These are phyloP conservation scores for Colletotrichum sp. DNA, from an alignment of 2,329 filamentous ascomycete species.

Conservation along the genomic window DNA sequence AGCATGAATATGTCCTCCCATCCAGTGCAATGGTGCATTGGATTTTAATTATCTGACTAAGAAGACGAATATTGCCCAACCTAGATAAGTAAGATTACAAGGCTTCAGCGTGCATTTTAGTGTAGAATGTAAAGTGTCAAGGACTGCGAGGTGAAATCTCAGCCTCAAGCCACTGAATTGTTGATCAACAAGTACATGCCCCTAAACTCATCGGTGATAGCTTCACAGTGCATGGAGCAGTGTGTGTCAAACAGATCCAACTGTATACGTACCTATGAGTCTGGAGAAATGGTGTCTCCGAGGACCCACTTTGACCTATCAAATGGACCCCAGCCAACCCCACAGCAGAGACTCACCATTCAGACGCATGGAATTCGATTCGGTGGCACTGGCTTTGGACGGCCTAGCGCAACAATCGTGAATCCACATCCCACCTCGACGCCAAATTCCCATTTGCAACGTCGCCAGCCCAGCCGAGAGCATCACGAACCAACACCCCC, in stretches of 20 bases:
- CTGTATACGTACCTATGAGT: neutral
- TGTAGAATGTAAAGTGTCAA: accelerated
- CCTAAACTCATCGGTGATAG: neutral
- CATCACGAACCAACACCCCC: conserved; percentile 6
- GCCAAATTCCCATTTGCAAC: conserved; percentile 23
- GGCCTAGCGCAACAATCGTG: neutral
- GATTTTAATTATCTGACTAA: neutral
- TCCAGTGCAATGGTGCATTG: neutral
- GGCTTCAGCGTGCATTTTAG: accelerated
- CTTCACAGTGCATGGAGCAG: accelerated
- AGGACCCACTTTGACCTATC: neutral
- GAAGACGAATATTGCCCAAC: neutral
- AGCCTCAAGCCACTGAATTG: neutral
- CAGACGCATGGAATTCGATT: neutral
- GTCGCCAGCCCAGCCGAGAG: conserved; percentile 7
- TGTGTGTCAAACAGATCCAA: accelerated
- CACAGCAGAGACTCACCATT: neutral
- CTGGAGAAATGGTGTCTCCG: conserved; percentile 13
- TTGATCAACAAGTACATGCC: neutral
- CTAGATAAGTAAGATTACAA: accelerated
- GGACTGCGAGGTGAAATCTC: accelerated
- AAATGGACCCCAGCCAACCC: neutral
- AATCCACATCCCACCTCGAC: conserved; percentile 15
- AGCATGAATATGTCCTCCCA: neutral
- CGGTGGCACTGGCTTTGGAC: neutral